These are phyloP conservation scores for Globisporangium solare DNA, from an alignment of 352 stramenopile genomes.

Conservation along the genomic window DNA sequence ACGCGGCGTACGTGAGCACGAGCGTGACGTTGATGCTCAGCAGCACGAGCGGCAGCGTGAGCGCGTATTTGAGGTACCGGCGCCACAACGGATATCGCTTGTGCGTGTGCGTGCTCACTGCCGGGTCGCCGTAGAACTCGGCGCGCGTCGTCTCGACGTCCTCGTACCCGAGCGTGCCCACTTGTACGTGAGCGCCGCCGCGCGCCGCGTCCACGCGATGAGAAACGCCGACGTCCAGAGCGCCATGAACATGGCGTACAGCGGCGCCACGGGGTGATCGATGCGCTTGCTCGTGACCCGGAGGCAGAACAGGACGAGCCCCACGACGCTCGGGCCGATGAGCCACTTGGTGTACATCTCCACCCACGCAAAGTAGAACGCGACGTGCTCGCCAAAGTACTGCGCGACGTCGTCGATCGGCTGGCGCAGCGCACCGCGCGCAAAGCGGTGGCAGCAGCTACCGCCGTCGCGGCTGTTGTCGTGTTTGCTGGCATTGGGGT, in stretches of 20 bases:
- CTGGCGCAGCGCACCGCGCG: constrained; percentile 40
- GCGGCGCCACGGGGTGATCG: constrained; percentile 70
- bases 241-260: constrained; percentile 88
- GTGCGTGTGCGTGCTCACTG: constrained; percentile 22
- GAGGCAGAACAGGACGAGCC: constrained; percentile 61
- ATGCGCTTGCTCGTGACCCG: constrained; percentile 61
- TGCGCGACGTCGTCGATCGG: constrained; percentile 83
- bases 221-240: constrained; percentile 88
- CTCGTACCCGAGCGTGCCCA: constrained; percentile 90
- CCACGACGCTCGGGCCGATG: constrained; percentile 67
- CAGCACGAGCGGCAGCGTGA: constrained; percentile 63
- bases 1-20: constrained; percentile 45
- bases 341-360: constrained; percentile 91
- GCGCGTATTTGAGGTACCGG: constrained; percentile 64
- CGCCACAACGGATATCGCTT: constrained; percentile 73
- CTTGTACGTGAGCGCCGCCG: constrained; percentile 74
- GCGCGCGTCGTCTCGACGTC: constrained; percentile 75
- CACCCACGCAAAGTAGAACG: constrained; percentile 93
- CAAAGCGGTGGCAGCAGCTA: constrained; percentile 3
- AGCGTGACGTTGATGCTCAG: constrained; percentile 60
- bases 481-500: not conserved
- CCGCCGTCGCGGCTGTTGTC: not conserved
- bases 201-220: constrained; percentile 79
- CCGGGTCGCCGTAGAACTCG: constrained; percentile 68
- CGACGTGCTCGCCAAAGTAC: constrained; percentile 90